Conservation (phyloP, 257 asterid genomes). For the Plantago major region DNA sequence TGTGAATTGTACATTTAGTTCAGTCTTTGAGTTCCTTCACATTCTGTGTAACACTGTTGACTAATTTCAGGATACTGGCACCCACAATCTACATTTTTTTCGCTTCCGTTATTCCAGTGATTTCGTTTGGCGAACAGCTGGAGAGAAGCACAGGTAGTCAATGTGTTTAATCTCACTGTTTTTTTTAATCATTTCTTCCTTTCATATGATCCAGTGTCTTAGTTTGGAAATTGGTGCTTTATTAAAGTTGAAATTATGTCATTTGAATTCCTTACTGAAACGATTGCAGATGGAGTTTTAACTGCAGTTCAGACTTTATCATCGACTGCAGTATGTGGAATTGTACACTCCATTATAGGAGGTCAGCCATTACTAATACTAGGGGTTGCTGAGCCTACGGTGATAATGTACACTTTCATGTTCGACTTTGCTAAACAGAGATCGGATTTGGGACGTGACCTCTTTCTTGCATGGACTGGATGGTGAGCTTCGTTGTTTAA, state of each 20-base stretch:
- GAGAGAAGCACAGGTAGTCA: constrained; percentile 66
- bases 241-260: too few relatives aligned
- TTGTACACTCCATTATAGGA: constrained; percentile 86
- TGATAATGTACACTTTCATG: constrained; percentile 97
- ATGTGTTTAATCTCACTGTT: neutral
- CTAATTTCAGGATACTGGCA: constrained; percentile 65
- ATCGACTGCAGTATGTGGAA: constrained; percentile 88
- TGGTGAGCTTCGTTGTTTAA: constrained; percentile 43
- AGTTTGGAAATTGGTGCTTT: neutral
- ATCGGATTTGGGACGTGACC: constrained; percentile 61
- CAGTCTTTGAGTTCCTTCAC: neutral
- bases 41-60: neutral
- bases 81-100: constrained; percentile 80
- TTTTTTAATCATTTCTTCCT: neutral
- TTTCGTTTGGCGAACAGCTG: constrained; percentile 78
- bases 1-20: neutral
- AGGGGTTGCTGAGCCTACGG: constrained; percentile 98
- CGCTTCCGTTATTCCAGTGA: constrained; percentile 86
- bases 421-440: constrained; percentile 76
- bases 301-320: constrained; percentile 90
- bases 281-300: constrained; percentile 69
- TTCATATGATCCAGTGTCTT: constrained; percentile 2
- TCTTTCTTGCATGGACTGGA: constrained; percentile 94
- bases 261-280: neutral
- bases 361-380: constrained; percentile 87